These are phyloP conservation scores for Epithemia pelagica DNA, from an alignment of 108 stramenopile genomes.

Conservation along the genomic window DNA sequence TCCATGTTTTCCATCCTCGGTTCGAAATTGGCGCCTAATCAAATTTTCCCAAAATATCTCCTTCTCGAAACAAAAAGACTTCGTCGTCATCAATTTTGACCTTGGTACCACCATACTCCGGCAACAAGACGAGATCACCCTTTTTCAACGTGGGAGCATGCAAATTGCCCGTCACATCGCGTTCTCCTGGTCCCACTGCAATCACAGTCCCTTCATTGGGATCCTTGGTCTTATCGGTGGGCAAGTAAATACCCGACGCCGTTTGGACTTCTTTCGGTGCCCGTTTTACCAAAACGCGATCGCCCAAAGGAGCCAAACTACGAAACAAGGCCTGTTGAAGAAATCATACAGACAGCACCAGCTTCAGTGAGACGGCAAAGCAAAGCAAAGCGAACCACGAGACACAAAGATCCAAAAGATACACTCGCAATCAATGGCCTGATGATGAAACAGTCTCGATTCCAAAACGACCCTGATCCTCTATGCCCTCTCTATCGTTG, in stretches of 20 bases:
- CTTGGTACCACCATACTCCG: constrained; percentile 94
- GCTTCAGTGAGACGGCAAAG: no score
- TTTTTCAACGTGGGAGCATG: constrained; percentile 55
- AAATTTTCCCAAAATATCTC: constrained; percentile 97
- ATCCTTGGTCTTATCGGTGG: constrained; percentile 87
- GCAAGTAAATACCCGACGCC: constrained; percentile 89
- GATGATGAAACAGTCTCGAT: no score
- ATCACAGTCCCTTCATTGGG: constrained; percentile 92
- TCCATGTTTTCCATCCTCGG: no score
- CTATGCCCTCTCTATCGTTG: no score
- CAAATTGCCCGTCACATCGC: constrained; percentile 68
- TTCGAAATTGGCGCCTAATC: no score
- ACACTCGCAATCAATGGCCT: no score
- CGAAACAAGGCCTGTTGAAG: constrained; percentile 49
- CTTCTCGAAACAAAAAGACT: constrained; percentile 86
- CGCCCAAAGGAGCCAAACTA: constrained; percentile 87
- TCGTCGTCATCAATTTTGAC: constrained; percentile 88
- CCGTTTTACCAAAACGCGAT: constrained; percentile 90
- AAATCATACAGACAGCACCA: no score
- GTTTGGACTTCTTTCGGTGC: constrained; percentile 86
- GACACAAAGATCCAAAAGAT: no score
- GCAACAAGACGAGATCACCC: constrained; percentile 90
- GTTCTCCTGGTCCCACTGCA: constrained; percentile 92
- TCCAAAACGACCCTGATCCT: no score
- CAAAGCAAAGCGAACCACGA: no score